phyloP scores from a whole-genome alignment of 257 asterid species.

The Solanum virginianum region DNA sequence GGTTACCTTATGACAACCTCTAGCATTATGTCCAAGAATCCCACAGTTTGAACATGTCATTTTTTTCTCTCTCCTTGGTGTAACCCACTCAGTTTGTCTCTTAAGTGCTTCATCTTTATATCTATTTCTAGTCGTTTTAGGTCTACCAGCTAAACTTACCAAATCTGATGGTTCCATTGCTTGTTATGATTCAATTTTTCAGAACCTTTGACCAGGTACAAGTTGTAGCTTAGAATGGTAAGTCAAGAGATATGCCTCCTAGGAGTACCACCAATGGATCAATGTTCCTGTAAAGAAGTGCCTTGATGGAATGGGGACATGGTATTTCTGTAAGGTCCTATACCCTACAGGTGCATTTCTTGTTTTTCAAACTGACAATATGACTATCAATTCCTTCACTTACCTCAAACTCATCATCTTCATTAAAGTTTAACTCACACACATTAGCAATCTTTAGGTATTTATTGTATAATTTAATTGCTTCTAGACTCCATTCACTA shows the following conservation, averaged over 20 bases:
- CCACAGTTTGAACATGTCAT: neutral
- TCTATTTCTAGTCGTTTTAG: neutral
- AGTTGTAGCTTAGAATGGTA: no score
- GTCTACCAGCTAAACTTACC: neutral
- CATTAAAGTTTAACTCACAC: neutral
- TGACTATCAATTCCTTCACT: neutral
- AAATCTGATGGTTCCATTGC: no score
- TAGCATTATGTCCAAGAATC: neutral
- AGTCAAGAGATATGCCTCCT: neutral
- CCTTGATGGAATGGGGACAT: neutral
- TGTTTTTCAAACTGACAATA: neutral
- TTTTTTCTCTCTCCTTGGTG: neutral
- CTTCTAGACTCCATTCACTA: neutral
- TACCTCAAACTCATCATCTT: neutral
- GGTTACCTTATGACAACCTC: neutral
- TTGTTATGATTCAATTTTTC: neutral
- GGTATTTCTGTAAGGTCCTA: neutral
- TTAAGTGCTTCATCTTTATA: neutral
- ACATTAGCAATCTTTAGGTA: neutral
- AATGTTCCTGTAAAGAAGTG: neutral
- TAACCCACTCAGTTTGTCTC: neutral
- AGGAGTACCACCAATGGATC: neutral
- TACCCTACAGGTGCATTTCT: neutral
- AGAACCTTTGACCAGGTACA: neutral
- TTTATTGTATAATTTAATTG: neutral